Evolutionary conservation across 1,284 basidiomycete species (phyloP).

Genomic region (Cryptococcus jaspeensis): DNA sequence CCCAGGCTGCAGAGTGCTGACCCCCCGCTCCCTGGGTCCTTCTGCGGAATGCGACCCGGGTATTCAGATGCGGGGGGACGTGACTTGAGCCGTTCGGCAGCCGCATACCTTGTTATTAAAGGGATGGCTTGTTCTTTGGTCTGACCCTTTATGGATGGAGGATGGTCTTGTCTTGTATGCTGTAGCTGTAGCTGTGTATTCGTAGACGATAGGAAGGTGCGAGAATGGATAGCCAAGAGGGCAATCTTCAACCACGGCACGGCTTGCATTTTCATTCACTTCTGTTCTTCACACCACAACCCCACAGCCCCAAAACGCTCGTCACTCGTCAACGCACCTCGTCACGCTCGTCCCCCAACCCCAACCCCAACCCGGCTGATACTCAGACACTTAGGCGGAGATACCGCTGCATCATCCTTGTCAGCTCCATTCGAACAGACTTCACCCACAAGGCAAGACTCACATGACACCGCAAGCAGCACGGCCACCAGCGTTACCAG

Average conservation of each 20-base stretch:
- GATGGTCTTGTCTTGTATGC: neutral
- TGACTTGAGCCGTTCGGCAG: conserved; percentile 24
- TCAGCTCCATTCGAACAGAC: conserved; percentile 4
- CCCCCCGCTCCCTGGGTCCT: conserved; percentile 10
- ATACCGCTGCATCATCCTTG: conserved; percentile 9
- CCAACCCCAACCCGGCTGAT: neutral
- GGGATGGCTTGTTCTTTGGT: conserved; percentile 20
- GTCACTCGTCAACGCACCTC: neutral
- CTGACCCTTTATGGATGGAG: conserved; percentile 16
- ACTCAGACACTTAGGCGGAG: conserved; percentile 7
- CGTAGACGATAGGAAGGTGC: neutral
- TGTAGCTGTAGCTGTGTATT: neutral
- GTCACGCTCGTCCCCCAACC: neutral
- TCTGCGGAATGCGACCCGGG: neutral
- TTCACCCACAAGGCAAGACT: conserved; percentile 32
- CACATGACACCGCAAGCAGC: conserved; percentile 74
- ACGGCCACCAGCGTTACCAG: conserved; percentile 70
- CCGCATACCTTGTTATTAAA: conserved; percentile 22
- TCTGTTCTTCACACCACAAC: neutral
- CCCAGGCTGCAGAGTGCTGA: conserved; percentile 23
- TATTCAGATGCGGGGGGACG: conserved; percentile 10
- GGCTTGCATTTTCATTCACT: conserved; percentile 3
- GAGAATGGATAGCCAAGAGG: neutral
- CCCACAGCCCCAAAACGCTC: neutral
- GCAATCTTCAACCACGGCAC: neutral